A percentile compares a stretch with the other conserved stretches of the same genome.
Evolutionary conservation across 2,329 filamentous ascomycete species (phyloP).

Genomic region (Venturia aucupariae): DNA sequence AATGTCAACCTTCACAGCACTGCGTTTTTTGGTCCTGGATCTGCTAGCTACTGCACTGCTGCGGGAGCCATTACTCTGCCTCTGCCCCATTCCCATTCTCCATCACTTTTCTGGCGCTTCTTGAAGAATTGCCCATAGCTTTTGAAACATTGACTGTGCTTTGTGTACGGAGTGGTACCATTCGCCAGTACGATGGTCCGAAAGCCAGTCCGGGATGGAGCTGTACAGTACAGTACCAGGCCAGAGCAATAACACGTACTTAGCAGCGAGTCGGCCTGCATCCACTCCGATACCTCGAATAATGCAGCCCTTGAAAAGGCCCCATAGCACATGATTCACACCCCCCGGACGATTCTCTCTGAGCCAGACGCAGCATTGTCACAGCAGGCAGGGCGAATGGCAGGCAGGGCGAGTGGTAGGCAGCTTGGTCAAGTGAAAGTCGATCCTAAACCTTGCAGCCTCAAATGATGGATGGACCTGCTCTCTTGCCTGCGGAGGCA

Average conservation of each 20-base stretch:
- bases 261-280: background rate
- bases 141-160: conserved; percentile 1
- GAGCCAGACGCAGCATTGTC: background rate
- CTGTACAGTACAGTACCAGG: background rate
- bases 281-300: background rate
- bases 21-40: background rate
- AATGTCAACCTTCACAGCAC: conserved; percentile 1
- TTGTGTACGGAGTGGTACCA: background rate
- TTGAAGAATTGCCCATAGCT: background rate
- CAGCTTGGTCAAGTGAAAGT: too few species aligned
- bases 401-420: too few species aligned
- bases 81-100: too few species aligned
- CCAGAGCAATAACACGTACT: background rate
- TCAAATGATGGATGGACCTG: background rate
- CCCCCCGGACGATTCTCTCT: background rate
- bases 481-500: background rate
- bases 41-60: background rate
- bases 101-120: background rate
- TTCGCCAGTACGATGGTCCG: background rate
- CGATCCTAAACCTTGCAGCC: background rate
- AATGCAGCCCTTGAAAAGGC: background rate
- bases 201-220: background rate
- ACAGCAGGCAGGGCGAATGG: conserved; percentile 1
- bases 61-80: background rate
- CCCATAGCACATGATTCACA: background rate